A percentile compares a stretch with the other conserved stretches of the same genome.
phyloP scores from a whole-genome alignment of 371 early-diverging fungal species.

The Coemansia sp. region DNA sequence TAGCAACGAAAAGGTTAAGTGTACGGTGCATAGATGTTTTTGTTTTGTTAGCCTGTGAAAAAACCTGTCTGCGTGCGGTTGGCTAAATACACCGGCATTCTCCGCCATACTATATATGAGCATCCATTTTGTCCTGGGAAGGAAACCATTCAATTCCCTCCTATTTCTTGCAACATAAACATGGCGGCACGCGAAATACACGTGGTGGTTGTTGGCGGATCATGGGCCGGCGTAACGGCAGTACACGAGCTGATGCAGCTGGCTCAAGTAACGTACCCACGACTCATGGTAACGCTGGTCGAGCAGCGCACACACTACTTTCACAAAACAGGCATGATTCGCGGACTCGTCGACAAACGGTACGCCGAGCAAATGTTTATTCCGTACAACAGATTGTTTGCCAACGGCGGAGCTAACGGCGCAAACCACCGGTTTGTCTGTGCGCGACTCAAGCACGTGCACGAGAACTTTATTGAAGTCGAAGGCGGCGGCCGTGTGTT shows the following conservation, averaged over 20 bases:
- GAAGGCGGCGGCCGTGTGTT: conserved; percentile 52
- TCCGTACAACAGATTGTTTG: conserved; percentile 44
- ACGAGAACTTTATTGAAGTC: conserved; percentile 48
- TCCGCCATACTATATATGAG: background rate
- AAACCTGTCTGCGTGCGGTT: background rate
- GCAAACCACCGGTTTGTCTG: conserved; percentile 51
- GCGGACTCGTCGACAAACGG: conserved; percentile 53
- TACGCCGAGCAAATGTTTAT: conserved; percentile 54
- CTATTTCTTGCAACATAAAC: background rate
- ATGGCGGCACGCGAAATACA: conserved; percentile 43
- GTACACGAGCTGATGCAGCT: conserved; percentile 53
- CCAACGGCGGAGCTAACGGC: conserved; percentile 4
- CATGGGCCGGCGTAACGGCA: conserved; percentile 54
- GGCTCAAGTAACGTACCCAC: conserved; percentile 30
- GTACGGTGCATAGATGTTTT: background rate
- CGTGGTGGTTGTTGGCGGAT: conserved; percentile 56
- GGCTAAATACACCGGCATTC: background rate
- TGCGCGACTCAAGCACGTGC: conserved; percentile 47
- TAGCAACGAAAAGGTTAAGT: background rate
- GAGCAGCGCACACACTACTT: conserved; percentile 55
- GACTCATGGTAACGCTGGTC: conserved; percentile 53
- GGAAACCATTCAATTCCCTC: background rate
- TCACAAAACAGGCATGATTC: conserved; percentile 51
- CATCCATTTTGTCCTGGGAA: background rate
- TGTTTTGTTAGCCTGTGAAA: background rate